A percentile compares a stretch with the other conserved stretches of the same genome.
Conservation (phyloP, 2,329 filamentous ascomycete genomes). For the Penicillium sp. region DNA sequence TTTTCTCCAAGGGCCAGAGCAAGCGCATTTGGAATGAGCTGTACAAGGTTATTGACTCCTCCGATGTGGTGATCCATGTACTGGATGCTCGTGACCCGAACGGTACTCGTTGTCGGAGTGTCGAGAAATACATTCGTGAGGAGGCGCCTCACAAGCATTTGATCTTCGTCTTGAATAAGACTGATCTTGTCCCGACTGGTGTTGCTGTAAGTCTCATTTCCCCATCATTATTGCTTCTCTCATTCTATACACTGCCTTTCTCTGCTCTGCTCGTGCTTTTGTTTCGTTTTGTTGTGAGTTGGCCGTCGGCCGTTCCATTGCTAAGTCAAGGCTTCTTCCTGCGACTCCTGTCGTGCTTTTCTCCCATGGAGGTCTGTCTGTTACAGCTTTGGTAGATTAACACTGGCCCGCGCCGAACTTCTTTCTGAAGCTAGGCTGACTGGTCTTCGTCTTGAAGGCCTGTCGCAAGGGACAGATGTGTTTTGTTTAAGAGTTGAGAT, state of each 20-base stretch:
- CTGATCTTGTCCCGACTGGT: constrained; percentile 84
- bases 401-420: constrained; percentile 65
- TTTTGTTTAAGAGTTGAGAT: constrained; percentile 96
- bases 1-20: constrained; percentile 92
- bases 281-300: constrained; percentile 27
- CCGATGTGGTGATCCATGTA: constrained; percentile 93
- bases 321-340: constrained; percentile 87
- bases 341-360: constrained; percentile 54
- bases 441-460: constrained; percentile 83
- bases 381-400: constrained; percentile 99
- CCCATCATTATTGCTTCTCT: constrained; percentile 4
- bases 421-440: constrained; percentile 66
- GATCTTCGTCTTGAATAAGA: constrained; percentile 85
- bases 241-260: constrained; percentile 3
- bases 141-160: constrained; percentile 97
- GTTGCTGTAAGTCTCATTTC: constrained; percentile 76
- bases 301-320: constrained; percentile 49
- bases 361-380: constrained; percentile 80
- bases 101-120: constrained; percentile 82
- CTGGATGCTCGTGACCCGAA: constrained; percentile 85
- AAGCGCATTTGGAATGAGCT: constrained; percentile 98
- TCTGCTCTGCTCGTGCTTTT: constrained; percentile 9
- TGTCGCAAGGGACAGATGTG: constrained; percentile 74
- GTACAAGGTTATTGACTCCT: constrained; percentile 92
- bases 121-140: constrained; percentile 89